Evolutionary conservation across 257 asterid genomes (phyloP).

Genomic region (Nyctanthes arbortristis): DNA sequence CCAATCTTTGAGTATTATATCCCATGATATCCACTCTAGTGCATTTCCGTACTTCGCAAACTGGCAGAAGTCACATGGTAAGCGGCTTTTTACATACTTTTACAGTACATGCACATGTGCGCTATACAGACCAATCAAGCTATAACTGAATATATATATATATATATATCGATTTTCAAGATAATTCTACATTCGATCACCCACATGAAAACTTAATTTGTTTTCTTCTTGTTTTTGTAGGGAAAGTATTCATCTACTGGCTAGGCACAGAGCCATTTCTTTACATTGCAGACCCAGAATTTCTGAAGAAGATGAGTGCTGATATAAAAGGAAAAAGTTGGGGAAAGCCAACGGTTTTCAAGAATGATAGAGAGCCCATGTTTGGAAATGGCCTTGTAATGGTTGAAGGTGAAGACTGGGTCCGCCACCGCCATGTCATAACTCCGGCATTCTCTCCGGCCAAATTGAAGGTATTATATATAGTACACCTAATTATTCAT

Average conservation of each 20-base stretch:
- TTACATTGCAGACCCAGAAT: constrained; percentile 81
- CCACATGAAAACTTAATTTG: not conserved
- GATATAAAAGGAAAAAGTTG: constrained; percentile 68
- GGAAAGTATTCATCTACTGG: constrained; percentile 82
- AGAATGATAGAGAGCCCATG: constrained; percentile 80
- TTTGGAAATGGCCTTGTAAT: constrained; percentile 79
- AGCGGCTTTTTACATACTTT: not conserved
- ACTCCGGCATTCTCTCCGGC: constrained; percentile 83
- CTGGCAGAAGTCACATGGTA: constrained; percentile 82
- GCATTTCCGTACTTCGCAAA: constrained; percentile 68
- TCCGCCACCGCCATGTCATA: constrained; percentile 70
- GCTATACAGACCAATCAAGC: too few relatives aligned
- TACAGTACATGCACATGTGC: too few relatives aligned
- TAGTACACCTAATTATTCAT: too few relatives aligned
- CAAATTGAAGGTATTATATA: constrained; percentile 61
- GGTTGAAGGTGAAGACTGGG: constrained; percentile 97
- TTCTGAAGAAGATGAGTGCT: constrained; percentile 59
- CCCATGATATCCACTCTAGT: constrained; percentile 66
- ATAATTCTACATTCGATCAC: too few relatives aligned
- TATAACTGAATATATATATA: too few relatives aligned
- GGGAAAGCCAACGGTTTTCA: constrained; percentile 91
- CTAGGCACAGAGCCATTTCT: constrained; percentile 88
- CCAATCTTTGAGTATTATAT: constrained; percentile 14
- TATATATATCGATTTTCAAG: too few relatives aligned
- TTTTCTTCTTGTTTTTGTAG: constrained; percentile 32